A percentile compares a stretch with the other conserved stretches of the same genome.
Evolutionary conservation across 345 rosid genomes (phyloP).

Genomic region (Pistacia vera): DNA sequence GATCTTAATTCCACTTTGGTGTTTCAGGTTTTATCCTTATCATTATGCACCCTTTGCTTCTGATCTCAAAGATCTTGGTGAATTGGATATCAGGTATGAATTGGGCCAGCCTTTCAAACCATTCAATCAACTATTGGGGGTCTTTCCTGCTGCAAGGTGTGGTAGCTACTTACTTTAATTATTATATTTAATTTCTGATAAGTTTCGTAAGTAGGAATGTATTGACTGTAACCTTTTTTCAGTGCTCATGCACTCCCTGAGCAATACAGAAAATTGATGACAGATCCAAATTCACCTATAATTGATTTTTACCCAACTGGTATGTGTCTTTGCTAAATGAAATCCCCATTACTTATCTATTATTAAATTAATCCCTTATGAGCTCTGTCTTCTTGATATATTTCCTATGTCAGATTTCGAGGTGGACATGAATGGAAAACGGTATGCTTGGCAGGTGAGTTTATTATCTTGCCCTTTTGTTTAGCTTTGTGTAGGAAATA

Average conservation of each 20-base stretch:
- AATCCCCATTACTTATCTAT: neutral
- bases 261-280: constrained; percentile 78
- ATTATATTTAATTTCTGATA: neutral
- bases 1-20: neutral
- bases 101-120: constrained; percentile 87
- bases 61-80: constrained; percentile 78
- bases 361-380: constrained; percentile 14
- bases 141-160: constrained; percentile 96
- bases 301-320: constrained; percentile 88
- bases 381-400: constrained; percentile 19
- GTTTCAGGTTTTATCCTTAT: constrained; percentile 89
- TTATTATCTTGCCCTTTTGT: neutral
- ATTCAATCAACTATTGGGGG: constrained; percentile 90
- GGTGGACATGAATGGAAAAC: constrained; percentile 94
- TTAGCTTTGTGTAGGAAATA: neutral
- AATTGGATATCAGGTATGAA: constrained; percentile 69
- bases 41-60: constrained; percentile 99
- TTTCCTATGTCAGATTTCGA: constrained; percentile 69
- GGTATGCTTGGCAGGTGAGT: constrained; percentile 88
- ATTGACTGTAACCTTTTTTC: constrained; percentile 30
- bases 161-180: constrained; percentile 10
- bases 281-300: constrained; percentile 80
- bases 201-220: neutral
- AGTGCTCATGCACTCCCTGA: constrained; percentile 97
- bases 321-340: constrained; percentile 30